phyloP scores from a whole-genome alignment of 768 basidiomycete species.

The Ramaria sp. region DNA sequence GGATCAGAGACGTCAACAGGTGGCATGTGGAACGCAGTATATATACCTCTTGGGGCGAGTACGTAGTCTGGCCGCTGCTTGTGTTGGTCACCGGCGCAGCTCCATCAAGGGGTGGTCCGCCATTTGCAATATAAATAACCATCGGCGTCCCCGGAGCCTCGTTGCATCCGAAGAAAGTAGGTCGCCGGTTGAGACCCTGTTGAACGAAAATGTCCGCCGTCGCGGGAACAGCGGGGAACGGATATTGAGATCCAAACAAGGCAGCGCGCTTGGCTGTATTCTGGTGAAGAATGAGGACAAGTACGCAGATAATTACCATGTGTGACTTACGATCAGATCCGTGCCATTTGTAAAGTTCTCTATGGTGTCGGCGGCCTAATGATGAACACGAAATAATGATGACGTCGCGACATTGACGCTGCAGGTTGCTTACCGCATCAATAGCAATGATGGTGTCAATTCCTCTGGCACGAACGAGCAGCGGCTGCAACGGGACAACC shows the following conservation, averaged over 20 bases:
- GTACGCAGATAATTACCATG: not conserved
- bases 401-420: not conserved
- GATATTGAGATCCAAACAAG: slow-evolving; percentile 23
- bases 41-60: not conserved
- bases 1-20: not conserved
- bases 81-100: slow-evolving; percentile 30
- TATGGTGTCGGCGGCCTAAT: slow-evolving; percentile 1
- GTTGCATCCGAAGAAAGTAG: slow-evolving; percentile 39
- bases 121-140: slow-evolving; percentile 50
- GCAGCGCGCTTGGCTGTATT: slow-evolving; percentile 26
- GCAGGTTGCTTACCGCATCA: slow-evolving; percentile 18
- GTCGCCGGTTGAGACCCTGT: slow-evolving; percentile 25
- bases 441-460: slow-evolving; percentile 43
- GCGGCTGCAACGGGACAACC: slow-evolving; percentile 37
- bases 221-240: slow-evolving; percentile 24
- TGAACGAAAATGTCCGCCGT: slow-evolving; percentile 20
- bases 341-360: slow-evolving; percentile 7
- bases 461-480: slow-evolving; percentile 34
- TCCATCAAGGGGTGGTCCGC: slow-evolving; percentile 29
- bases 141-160: slow-evolving; percentile 26
- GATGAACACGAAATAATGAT: not conserved
- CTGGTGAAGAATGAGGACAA: not conserved
- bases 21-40: not conserved
- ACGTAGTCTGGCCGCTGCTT: not conserved
- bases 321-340: not conserved